Evolutionary conservation across 1,139 yeast genomes (phyloP), one percentile per base, ranked within the genome.

Genomic region (Taphrina deformans): DNA sequence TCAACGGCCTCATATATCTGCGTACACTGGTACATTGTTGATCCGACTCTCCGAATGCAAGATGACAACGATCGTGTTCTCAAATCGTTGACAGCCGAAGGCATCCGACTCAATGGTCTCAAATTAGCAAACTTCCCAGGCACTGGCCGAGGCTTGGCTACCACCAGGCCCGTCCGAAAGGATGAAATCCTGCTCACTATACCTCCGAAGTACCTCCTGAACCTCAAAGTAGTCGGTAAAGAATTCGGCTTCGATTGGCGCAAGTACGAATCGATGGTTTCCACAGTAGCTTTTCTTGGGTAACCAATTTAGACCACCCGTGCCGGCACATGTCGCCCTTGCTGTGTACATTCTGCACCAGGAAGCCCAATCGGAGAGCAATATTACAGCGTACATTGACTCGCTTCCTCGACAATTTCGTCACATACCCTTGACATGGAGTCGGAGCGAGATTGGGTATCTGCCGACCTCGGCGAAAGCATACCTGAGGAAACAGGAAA

Each of bases 311-410:
- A 59, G 63, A 16, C 50, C 63, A 2, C 56, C 40, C n/a, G 21
- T 51, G n/a, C 63, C 63, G 10, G 63, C 63, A 16, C 63, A 59
- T 40, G 63, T 52, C 14, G 63, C 63, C 2, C 26, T 59, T 21
- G 41, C 63, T n/a, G 29, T 59, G n/a, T 52, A 59, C 27, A 38
- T 59, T 1, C 24, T 59, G 41, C 29, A 38, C 16, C 50, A 59
- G 27, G 35, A 27, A 23, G 18, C 29, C 12, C 21, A n/a, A 3
- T 16, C 40, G 4, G 50, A 59, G 14, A 41, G 41, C 18, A 27
- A 23, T 12, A 18, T 59, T 26, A 9, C 26, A 24, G 33, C 21
- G 5, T 59, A 59, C 41, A 26, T 59, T 14, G 21, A 16, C 16
- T 59, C 63, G 27, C 40, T 59, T 3, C 63, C 63, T 23, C 33